Conservation (phyloP, 352 stramenopile species). For the Phytophthora cactorum region DNA sequence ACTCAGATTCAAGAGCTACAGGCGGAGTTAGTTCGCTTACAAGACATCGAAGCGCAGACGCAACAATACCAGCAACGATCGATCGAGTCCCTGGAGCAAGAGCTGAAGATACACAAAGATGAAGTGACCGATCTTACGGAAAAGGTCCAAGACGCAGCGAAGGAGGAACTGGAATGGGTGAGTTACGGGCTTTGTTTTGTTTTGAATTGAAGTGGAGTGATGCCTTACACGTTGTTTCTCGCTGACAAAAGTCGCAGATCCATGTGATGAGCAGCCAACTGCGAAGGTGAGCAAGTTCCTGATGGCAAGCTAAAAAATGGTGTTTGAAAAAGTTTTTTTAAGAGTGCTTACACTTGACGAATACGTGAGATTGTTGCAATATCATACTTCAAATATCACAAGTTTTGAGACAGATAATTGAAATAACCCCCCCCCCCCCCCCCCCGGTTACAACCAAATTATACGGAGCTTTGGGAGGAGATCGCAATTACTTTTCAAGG, state of each 20-base stretch:
- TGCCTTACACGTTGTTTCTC: neutral
- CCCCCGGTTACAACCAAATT: too few species aligned
- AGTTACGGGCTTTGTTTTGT: neutral
- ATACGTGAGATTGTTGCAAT: too few species aligned
- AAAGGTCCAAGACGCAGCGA: constrained; percentile 23
- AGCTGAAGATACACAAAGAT: constrained; percentile 25
- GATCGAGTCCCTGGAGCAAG: constrained; percentile 25
- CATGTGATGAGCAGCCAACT: constrained; percentile 16
- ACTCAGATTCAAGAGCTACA: constrained; percentile 25
- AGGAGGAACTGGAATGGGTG: constrained; percentile 35
- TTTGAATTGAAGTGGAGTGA: neutral
- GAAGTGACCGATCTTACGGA: constrained; percentile 15
- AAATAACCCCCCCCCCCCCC: too few species aligned
- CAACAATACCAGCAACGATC: constrained; percentile 30
- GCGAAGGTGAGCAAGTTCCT: constrained; percentile 9
- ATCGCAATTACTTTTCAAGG: too few species aligned
- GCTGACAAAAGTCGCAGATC: constrained; percentile 2
- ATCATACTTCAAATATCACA: too few species aligned
- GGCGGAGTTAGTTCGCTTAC: constrained; percentile 22
- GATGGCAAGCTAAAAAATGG: too few species aligned
- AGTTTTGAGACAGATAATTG: too few species aligned
- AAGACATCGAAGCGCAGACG: constrained; percentile 19
- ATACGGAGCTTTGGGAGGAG: too few species aligned
- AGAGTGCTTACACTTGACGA: too few species aligned
- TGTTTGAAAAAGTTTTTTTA: too few species aligned